These are phyloP conservation scores for Hymenoscyphus infarciens DNA, from an alignment of 2,329 filamentous ascomycete genomes.

Conservation along the genomic window DNA sequence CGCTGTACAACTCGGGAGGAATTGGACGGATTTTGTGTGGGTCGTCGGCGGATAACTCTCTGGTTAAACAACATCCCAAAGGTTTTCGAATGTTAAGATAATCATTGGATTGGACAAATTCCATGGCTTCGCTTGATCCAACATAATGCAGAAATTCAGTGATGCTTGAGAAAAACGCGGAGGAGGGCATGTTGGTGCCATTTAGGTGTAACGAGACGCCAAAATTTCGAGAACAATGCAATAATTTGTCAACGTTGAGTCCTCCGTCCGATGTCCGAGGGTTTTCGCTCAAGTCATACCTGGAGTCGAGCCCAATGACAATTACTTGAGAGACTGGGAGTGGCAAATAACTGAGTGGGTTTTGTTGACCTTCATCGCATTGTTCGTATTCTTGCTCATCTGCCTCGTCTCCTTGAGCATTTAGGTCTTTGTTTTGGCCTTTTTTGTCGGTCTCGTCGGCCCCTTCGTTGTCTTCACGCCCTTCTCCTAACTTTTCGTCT, in stretches of 20 bases:
- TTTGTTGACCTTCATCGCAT: not conserved
- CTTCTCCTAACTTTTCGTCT: too few relatives aligned
- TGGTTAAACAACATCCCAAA: not conserved
- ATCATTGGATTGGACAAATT: not conserved
- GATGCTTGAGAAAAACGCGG: not conserved
- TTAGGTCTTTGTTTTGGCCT: too few relatives aligned
- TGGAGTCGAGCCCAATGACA: not conserved
- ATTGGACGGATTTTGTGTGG: not conserved
- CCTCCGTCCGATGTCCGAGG: too few relatives aligned
- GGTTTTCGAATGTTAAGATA: not conserved
- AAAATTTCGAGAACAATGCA: not conserved
- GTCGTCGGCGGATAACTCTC: not conserved
- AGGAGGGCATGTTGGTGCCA: not conserved
- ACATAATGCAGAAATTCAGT: not conserved
- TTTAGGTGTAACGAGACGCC: not conserved
- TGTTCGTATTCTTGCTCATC: too few relatives aligned
- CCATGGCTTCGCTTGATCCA: not conserved
- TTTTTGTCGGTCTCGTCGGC: too few relatives aligned
- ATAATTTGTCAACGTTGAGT: too few relatives aligned
- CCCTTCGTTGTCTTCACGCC: too few relatives aligned
- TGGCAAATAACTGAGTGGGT: not conserved
- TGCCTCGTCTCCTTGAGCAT: too few relatives aligned
- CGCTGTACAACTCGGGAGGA: not conserved
- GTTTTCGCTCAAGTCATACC: not conserved
- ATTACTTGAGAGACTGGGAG: not conserved